Evolutionary conservation across 169 alveolate genomes (phyloP).

Genomic region (Cytauxzoon felis): DNA sequence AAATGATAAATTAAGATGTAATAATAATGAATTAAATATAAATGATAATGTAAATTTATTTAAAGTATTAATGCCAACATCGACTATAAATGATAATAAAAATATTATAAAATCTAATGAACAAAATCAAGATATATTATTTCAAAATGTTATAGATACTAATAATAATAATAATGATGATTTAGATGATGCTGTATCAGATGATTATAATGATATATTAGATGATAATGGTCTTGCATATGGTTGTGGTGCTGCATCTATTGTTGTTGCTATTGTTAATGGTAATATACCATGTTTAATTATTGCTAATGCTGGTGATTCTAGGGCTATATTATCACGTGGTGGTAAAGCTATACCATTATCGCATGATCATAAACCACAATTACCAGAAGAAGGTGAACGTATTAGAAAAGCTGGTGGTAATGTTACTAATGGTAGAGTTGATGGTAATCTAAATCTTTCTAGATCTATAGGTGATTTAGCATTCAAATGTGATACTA

Average conservation of each 20-base stretch:
- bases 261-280: conserved; percentile 78
- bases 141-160: too few relatives aligned
- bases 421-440: conserved; percentile 90
- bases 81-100: background rate
- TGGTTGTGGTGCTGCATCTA: conserved; percentile 86
- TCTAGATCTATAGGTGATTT: conserved; percentile 96
- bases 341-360: conserved; percentile 88
- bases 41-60: conserved; percentile 25
- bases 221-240: conserved; percentile 35
- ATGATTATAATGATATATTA: conserved; percentile 6
- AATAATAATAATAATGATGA: background rate
- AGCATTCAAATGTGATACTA: conserved; percentile 87
- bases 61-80: conserved; percentile 50
- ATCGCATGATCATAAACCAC: conserved; percentile 98
- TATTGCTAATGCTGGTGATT: conserved; percentile 99
- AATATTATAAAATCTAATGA: background rate
- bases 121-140: too few relatives aligned
- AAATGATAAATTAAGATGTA: conserved; percentile 16
- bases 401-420: conserved; percentile 95
- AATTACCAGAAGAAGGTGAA: conserved; percentile 86
- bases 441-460: conserved; percentile 92
- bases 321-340: conserved; percentile 93
- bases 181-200: background rate
- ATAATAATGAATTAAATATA: conserved; percentile 3
- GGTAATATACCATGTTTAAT: conserved; percentile 69